Base-by-base conservation (phyloP, 75 land plant genomes). In the Selaginella tamariscina region DNA sequence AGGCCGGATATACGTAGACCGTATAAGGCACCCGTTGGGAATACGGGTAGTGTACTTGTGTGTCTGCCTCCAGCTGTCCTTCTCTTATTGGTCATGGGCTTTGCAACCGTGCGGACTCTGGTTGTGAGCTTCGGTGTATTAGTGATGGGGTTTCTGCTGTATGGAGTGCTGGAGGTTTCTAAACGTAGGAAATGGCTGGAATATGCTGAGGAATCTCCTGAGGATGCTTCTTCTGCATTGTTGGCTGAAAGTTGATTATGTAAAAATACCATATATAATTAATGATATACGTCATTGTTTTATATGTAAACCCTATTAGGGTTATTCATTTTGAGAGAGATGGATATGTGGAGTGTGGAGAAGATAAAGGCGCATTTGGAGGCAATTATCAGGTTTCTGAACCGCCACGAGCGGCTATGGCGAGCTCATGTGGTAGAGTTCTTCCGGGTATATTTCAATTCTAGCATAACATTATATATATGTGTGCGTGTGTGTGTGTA, bases 341-440 rank as follows among this genome's bases (percentile, higher is more conserved):
- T n/a, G n/a, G n/a, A n/a, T n/a, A n/a, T n/a, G 49, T 39, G 49
- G 49, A 15, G 15, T 5, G 49, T 5, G 15, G 49, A 39, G 49
- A 39, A 15, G 49, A 39, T 39, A 39, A 15, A 5, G 73, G 21
- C 1, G 20, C 73, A 65, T 29, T 30, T 71, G 27, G 64, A 27
- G 49, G 54, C 68, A 24, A 60, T 71, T 21, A 66, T 66, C 20
- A 18, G 21, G 2, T 88, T 90, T 55, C 57, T 90, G 29, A 55
- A 26, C 0, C 82, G 69, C 24, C 82, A 77, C 69, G 59, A 66
- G n/a, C 77, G 74, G 39, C 74, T 88, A 11, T 59, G 84, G 57
- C 70, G 82, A 0, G 82, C 96, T n/a, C 92, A 83, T 66, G 88
- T 89, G 29, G 88, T 89, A 75, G 84, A 84, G 60, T 87, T 89